These are phyloP conservation scores for Halophytophthora polymorphica DNA, from an alignment of 352 stramenopile species.

Conservation along the genomic window DNA sequence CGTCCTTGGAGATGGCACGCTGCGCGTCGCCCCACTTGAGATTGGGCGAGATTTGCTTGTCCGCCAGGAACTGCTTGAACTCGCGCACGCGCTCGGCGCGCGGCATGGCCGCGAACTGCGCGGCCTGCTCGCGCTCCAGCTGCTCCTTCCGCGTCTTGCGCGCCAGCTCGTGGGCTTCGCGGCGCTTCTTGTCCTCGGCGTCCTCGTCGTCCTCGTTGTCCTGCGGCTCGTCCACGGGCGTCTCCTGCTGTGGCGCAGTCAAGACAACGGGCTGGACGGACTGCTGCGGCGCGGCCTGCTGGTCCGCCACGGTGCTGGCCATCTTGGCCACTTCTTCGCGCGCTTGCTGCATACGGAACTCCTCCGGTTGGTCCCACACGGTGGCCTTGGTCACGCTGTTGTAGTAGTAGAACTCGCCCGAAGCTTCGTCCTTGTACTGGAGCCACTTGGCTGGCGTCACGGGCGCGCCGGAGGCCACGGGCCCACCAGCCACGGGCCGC, in stretches of 20 bases:
- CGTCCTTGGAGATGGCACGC: conserved; percentile 56
- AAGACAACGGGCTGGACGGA: background rate
- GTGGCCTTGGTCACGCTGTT: conserved; percentile 67
- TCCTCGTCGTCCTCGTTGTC: conserved; percentile 32
- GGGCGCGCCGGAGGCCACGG: background rate
- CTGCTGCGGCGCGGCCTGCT: background rate
- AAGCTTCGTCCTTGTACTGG: conserved; percentile 77
- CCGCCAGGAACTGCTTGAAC: conserved; percentile 74
- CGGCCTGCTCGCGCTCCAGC: conserved; percentile 35
- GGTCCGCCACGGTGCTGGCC: conserved; percentile 28
- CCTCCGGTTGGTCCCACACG: conserved; percentile 81
- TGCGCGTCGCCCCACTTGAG: conserved; percentile 77
- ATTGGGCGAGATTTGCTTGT: conserved; percentile 61
- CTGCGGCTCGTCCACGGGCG: conserved; percentile 1
- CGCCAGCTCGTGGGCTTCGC: conserved; percentile 19
- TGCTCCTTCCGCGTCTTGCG: conserved; percentile 42
- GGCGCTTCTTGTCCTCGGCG: conserved; percentile 22
- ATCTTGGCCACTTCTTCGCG: conserved; percentile 69
- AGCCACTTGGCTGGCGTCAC: conserved; percentile 39
- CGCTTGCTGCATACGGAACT: conserved; percentile 73
- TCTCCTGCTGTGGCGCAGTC: conserved; percentile 15
- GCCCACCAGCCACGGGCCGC: conserved; percentile 4
- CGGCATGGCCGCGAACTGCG: conserved; percentile 46
- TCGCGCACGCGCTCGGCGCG: conserved; percentile 44
- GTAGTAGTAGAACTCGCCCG: conserved; percentile 77